Evolutionary conservation across 306 rosid genomes (phyloP).

Genomic region (Vigna mungo): DNA sequence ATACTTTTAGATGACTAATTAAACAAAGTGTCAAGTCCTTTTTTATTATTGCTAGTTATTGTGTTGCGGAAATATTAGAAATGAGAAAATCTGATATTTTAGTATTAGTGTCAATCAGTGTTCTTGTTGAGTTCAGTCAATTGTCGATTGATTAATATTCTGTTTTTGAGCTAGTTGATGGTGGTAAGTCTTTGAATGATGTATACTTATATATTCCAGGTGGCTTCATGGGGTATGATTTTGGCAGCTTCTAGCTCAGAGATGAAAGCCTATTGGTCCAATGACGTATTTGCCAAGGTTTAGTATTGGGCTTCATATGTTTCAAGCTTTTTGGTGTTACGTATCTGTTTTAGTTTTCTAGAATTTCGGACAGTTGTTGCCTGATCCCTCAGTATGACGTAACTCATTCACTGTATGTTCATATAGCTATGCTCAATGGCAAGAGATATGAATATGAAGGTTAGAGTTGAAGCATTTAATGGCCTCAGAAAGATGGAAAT

Average conservation of each 20-base stretch:
- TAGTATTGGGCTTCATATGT: slow-evolving; percentile 7
- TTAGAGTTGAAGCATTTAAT: slow-evolving; percentile 73
- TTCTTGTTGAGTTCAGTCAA: slow-evolving; percentile 24
- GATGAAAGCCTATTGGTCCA: slow-evolving; percentile 61
- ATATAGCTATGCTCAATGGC: slow-evolving; percentile 82
- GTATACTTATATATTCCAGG: slow-evolving; percentile 55
- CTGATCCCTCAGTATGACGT: slow-evolving; percentile 33
- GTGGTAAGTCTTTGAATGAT: slow-evolving; percentile 23
- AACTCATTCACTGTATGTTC: slow-evolving; percentile 42
- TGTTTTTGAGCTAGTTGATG: slow-evolving; percentile 22
- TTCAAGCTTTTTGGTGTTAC: not conserved
- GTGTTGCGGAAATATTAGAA: not conserved
- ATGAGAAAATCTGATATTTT: slow-evolving; percentile 4
- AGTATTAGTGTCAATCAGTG: slow-evolving; percentile 4
- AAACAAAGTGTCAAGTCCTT: not conserved
- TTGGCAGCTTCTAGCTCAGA: slow-evolving; percentile 61
- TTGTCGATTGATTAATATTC: slow-evolving; percentile 34
- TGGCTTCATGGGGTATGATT: slow-evolving; percentile 77
- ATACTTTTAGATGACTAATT: slow-evolving; percentile 12
- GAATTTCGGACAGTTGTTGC: slow-evolving; percentile 29
- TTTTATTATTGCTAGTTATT: not conserved
- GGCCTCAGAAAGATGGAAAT: slow-evolving; percentile 64
- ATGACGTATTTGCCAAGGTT: slow-evolving; percentile 81
- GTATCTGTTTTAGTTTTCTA: slow-evolving; percentile 38
- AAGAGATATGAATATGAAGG: slow-evolving; percentile 90